Percentiles rank a stretch among this genome's conserved stretches.
These are phyloP conservation scores for Neonectria coccinea DNA, from an alignment of 2,329 filamentous ascomycete genomes.

Conservation along the genomic window DNA sequence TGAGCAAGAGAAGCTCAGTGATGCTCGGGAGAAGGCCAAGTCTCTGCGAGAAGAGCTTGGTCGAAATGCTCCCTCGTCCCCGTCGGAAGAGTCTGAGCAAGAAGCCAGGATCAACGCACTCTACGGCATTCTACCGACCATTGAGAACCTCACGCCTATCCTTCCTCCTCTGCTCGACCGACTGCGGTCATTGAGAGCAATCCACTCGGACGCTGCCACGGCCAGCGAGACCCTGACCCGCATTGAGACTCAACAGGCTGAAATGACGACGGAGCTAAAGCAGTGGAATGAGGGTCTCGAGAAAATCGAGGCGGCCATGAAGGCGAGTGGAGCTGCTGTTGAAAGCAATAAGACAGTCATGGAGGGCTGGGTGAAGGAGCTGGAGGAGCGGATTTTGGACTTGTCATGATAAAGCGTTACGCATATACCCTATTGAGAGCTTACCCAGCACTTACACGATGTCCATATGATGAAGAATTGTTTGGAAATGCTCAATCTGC, in stretches of 20 bases:
- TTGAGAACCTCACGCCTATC: constrained; percentile 86
- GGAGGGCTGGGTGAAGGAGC: constrained; percentile 86
- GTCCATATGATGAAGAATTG: background rate
- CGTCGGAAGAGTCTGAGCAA: constrained; percentile 73
- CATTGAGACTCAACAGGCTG: constrained; percentile 82
- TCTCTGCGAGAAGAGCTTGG: constrained; percentile 70
- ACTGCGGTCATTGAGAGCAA: constrained; percentile 81
- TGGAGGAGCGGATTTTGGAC: constrained; percentile 81
- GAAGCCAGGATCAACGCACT: constrained; percentile 90
- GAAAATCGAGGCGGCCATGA: constrained; percentile 81
- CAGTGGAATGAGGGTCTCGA: constrained; percentile 86
- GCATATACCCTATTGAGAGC: constrained; percentile 49
- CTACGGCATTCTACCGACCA: constrained; percentile 88
- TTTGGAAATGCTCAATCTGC: background rate
- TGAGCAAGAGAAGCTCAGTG: constrained; percentile 79
- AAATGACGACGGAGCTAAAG: constrained; percentile 85
- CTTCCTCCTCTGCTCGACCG: constrained; percentile 88
- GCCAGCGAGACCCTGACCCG: constrained; percentile 82
- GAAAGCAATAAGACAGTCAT: constrained; percentile 86
- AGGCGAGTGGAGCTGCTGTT: constrained; percentile 76
- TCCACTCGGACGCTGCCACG: constrained; percentile 88
- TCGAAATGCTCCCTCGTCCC: constrained; percentile 56
- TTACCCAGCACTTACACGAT: constrained; percentile 17
- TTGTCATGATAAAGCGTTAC: constrained; percentile 54
- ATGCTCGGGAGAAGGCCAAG: constrained; percentile 72